Evolutionary conservation across 2,329 filamentous ascomycete species (phyloP).

Genomic region (Epichloe brachyelytri): DNA sequence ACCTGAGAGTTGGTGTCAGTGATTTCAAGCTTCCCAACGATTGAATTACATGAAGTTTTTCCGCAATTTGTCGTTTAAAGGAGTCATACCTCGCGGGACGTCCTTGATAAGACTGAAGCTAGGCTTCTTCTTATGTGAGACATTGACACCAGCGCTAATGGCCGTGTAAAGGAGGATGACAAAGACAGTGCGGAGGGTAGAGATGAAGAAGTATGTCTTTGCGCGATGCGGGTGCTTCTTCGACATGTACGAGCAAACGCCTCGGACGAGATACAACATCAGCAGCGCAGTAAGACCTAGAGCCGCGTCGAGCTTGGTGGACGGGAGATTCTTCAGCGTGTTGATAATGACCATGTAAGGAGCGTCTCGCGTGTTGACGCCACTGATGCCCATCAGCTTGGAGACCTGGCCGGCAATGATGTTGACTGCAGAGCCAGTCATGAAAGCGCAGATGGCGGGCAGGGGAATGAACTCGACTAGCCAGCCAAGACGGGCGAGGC

Average conservation of each 20-base stretch:
- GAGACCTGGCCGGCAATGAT: conserved; percentile 37
- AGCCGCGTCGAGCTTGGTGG: conserved; percentile 53
- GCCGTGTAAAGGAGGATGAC: conserved; percentile 70
- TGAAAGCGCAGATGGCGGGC: conserved; percentile 39
- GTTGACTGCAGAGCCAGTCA: conserved; percentile 39
- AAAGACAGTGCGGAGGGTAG: conserved; percentile 66
- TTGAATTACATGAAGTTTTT: neutral
- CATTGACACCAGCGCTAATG: conserved; percentile 60
- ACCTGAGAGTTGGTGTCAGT: conserved; percentile 24
- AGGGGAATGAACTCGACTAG: conserved; percentile 42
- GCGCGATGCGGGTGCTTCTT: conserved; percentile 51
- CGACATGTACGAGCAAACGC: conserved; percentile 48
- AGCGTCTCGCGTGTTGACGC: conserved; percentile 34
- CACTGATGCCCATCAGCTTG: conserved; percentile 36
- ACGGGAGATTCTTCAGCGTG: conserved; percentile 31
- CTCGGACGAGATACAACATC: conserved; percentile 56
- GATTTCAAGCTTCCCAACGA: neutral
- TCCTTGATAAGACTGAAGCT: conserved; percentile 50
- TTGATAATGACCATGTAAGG: conserved; percentile 39
- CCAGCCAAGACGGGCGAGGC: conserved; percentile 38
- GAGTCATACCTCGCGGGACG: conserved; percentile 50
- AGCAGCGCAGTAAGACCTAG: conserved; percentile 57
- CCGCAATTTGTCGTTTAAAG: neutral
- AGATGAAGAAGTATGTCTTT: conserved; percentile 66
- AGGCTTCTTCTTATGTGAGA: conserved; percentile 41